Percentiles rank a stretch among this genome's conserved stretches.
phyloP scores from a whole-genome alignment of 1,284 basidiomycete species.

The Wallemia mellicola region DNA sequence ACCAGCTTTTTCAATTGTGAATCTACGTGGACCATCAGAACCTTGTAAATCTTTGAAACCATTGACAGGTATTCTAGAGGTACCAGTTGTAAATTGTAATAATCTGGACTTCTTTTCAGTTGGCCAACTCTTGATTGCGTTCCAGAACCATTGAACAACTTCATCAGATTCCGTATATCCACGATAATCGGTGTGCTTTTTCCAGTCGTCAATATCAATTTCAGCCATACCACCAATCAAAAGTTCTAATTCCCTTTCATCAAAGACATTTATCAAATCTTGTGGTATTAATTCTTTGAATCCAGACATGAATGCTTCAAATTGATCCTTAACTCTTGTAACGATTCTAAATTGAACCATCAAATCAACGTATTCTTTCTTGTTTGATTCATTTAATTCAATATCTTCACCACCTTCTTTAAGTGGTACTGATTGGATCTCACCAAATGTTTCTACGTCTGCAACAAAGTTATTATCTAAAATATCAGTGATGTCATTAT shows the following conservation, averaged over 20 bases:
- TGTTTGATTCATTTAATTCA: conserved; percentile 83
- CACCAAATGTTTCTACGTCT: conserved; percentile 90
- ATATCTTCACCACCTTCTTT: conserved; percentile 59
- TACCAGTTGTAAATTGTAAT: conserved; percentile 89
- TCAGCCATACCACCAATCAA: conserved; percentile 97
- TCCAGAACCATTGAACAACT: conserved; percentile 99
- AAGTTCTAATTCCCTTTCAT: conserved; percentile 84
- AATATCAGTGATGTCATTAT: conserved; percentile 80
- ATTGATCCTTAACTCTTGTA: conserved; percentile 75
- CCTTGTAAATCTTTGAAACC: conserved; percentile 98
- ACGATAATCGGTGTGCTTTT: conserved; percentile 29
- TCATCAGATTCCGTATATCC: conserved; percentile 63
- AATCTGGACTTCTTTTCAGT: conserved; percentile 80
- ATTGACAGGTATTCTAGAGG: conserved; percentile 86
- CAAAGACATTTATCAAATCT: conserved; percentile 87
- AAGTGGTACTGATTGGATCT: conserved; percentile 75
- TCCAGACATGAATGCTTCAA: conserved; percentile 81
- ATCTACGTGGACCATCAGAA: conserved; percentile 74
- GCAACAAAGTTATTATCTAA: conserved; percentile 83
- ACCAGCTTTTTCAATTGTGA: conserved; percentile 89
- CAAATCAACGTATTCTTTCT: conserved; percentile 89
- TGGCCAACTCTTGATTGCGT: conserved; percentile 85
- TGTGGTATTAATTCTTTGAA: conserved; percentile 83
- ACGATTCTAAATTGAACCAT: conserved; percentile 87
- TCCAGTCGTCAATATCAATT: conserved; percentile 47